Conservation (phyloP, 2,329 filamentous ascomycete genomes). For the Aspergillus carbonarius region DNA sequence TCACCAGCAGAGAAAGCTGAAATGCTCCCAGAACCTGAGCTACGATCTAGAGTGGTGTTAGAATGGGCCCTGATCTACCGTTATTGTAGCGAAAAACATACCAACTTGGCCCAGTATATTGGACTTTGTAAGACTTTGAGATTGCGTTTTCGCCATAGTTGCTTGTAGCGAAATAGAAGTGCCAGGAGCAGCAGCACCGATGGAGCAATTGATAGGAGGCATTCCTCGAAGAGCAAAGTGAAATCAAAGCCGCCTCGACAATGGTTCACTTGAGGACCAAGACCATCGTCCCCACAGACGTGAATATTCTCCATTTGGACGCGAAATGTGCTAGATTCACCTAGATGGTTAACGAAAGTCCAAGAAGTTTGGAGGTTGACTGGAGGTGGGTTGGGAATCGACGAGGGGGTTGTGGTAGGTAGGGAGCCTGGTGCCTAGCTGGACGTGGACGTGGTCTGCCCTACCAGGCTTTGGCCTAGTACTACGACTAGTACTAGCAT, state of each 20-base stretch:
- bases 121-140: not conserved
- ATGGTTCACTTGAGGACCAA: not conserved
- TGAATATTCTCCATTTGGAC: not conserved
- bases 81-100: not conserved
- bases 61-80: too few species aligned
- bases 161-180: not conserved
- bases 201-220: slow-evolving; percentile 3
- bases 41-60: not conserved
- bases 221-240: slow-evolving; percentile 9
- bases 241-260: slow-evolving; percentile 14
- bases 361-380: not conserved
- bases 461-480: too few species aligned
- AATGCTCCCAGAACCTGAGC: not conserved
- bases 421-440: not conserved
- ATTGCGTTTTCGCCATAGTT: not conserved
- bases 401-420: not conserved
- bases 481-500: too few species aligned
- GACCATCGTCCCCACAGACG: not conserved
- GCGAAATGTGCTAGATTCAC: not conserved
- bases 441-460: too few species aligned
- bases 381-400: not conserved
- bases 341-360: not conserved
- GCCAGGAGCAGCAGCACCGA: not conserved
- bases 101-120: not conserved
- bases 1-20: not conserved